Base-by-base conservation (phyloP, 768 basidiomycete genomes). In the Crepidotus variabilis region DNA sequence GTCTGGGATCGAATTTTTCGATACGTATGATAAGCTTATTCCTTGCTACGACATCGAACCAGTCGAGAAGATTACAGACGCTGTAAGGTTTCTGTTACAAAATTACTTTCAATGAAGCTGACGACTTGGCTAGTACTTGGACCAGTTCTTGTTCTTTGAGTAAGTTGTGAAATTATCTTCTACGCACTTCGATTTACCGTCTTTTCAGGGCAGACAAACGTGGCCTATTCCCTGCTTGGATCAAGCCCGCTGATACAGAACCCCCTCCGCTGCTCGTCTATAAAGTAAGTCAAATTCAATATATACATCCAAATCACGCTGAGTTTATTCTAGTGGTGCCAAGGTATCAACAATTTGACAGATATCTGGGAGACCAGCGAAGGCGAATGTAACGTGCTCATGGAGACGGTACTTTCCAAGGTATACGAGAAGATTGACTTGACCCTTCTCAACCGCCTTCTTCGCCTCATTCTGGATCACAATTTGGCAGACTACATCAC, bases 31-130 rank as follows among this genome's bases (percentile, higher is more conserved):
- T 79, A 98, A 96, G 71, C 83, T 98, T 64, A 98, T 98, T 64
- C 94, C 95, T 22, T 98, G 94, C 68, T 98, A 99, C 69, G 96
- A 98, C 65, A 98, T 99, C 60, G 97, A 99, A 69, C 97, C 97
- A 0, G 94, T 99, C 14, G 97, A 99, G 78, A 99, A 99, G 85
- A 98, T 99, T 61, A 98, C 97, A 23, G 97, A 98, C 71, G 97
- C 97, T 34, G 87, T 90, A 61, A 68, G 87, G 22, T 79, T 11
- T 14, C 45, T 7, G 24, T 50, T 22, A 36, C 36, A 28, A 50
- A 11, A 28, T 4, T 28, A 28, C 28, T 28, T 51, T 21, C 47
- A 51, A 9, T 23, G 10, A 58, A 24, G 54, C 68, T 52, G 61
- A 63, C 56, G 45, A 18, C 24, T 55, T 34, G 22, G 55, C 54